phyloP scores from a whole-genome alignment of 1,284 basidiomycete species.

The Wallemia mellicola region DNA sequence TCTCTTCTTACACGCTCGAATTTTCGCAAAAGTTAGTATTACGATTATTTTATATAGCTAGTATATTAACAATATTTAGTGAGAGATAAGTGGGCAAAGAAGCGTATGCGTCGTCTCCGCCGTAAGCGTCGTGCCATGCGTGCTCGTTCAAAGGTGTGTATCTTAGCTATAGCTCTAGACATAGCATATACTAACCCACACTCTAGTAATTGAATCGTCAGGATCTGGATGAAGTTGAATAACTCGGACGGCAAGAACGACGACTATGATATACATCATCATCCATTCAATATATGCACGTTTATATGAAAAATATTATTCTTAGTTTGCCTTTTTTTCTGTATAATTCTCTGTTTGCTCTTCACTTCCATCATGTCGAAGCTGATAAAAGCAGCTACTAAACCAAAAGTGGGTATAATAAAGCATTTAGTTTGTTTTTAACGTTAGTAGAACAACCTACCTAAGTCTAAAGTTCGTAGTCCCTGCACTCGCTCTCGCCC shows the following conservation, averaged over 20 bases:
- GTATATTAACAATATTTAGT: neutral
- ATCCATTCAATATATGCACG: no score
- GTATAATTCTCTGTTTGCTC: neutral
- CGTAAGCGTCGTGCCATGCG: neutral
- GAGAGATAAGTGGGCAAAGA: constrained; percentile 1
- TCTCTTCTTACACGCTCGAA: neutral
- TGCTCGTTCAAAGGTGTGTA: neutral
- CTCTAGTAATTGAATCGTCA: neutral
- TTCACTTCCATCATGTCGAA: neutral
- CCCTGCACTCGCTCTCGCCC: neutral
- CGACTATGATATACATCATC: no score
- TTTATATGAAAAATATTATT: no score
- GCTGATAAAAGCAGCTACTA: neutral
- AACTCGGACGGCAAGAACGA: no score
- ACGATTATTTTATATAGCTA: neutral
- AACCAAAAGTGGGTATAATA: neutral
- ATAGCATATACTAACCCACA: neutral
- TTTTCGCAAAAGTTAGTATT: neutral
- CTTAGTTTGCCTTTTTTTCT: neutral
- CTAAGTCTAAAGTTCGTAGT: neutral
- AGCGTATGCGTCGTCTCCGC: constrained; percentile 1
- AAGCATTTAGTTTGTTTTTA: neutral
- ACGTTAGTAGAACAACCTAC: neutral
- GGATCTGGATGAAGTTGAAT: no score
- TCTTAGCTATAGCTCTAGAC: neutral